Conservation (phyloP, 169 alveolate genomes). For the Cryptosporidium felis region DNA sequence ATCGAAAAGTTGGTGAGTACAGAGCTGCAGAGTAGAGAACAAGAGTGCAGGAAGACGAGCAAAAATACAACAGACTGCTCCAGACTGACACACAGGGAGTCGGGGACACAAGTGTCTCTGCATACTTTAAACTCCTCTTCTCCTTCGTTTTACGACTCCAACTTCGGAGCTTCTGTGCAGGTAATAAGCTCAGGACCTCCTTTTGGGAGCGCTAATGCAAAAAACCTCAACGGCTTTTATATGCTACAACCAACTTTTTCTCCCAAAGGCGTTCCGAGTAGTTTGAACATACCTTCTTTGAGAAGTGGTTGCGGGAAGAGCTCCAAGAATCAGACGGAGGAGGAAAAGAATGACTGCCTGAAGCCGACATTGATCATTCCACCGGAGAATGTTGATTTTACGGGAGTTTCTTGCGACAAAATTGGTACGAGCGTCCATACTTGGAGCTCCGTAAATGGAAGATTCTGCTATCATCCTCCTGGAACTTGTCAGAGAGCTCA, state of each 20-base stretch:
- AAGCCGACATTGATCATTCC: constrained; percentile 65
- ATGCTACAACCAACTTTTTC: constrained; percentile 67
- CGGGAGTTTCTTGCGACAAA: constrained; percentile 67
- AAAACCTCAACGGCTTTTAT: constrained; percentile 37
- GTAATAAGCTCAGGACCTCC: constrained; percentile 71
- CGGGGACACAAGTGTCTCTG: constrained; percentile 37
- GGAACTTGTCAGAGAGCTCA: constrained; percentile 61
- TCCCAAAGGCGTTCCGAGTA: constrained; percentile 51
- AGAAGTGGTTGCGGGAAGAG: constrained; percentile 50
- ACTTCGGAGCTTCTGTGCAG: constrained; percentile 65
- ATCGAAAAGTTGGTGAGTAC: constrained; percentile 22
- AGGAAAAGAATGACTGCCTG: constrained; percentile 34
- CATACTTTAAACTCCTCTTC: constrained; percentile 70
- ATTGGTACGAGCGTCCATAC: constrained; percentile 60
- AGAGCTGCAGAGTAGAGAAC: constrained; percentile 8
- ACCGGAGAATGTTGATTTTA: constrained; percentile 58
- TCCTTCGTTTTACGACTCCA: constrained; percentile 64
- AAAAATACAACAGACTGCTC: constrained; percentile 30
- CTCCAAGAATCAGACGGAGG: constrained; percentile 26
- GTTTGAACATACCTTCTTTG: constrained; percentile 29
- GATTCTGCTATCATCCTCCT: constrained; percentile 70
- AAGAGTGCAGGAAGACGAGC: constrained; percentile 35
- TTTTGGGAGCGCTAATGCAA: constrained; percentile 68
- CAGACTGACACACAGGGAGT: constrained; percentile 33
- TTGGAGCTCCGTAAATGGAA: constrained; percentile 62